Percentiles rank a stretch among this genome's conserved stretches.
These are phyloP conservation scores for Rhododendron simsii DNA, from an alignment of 148 eudicot species.

Conservation along the genomic window DNA sequence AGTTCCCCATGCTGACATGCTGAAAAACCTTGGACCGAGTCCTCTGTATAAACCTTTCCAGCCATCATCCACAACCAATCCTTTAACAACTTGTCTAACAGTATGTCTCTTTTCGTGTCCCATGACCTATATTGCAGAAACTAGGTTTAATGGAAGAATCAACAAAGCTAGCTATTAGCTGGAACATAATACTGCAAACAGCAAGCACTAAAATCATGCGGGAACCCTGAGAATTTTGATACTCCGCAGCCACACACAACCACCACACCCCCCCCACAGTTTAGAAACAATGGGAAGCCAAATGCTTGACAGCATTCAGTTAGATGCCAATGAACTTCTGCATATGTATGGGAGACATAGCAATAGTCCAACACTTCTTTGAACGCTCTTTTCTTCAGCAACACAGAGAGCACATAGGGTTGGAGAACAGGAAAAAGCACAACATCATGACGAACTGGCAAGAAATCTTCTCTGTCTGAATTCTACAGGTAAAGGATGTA, in stretches of 20 bases:
- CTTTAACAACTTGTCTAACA: constrained; percentile 68
- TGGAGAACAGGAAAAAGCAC: not conserved
- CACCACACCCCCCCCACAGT: not conserved
- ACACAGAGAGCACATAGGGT: not conserved
- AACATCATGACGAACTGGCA: not conserved
- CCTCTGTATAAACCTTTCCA: constrained; percentile 96
- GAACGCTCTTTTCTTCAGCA: not conserved
- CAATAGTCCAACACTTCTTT: not conserved
- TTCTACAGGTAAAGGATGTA: not conserved
- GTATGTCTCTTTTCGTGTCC: constrained; percentile 55
- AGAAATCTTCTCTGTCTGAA: not conserved
- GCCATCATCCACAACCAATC: constrained; percentile 76
- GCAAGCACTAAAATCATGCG: not conserved
- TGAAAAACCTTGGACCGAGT: constrained; percentile 91
- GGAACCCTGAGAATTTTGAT: not conserved
- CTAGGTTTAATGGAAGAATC: not conserved
- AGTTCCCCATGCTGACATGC: constrained; percentile 99
- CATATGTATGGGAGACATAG: not conserved
- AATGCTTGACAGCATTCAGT: not conserved
- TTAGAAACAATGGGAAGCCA: not conserved
- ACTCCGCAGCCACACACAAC: no score
- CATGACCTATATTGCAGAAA: constrained; percentile 47
- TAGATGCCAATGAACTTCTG: not conserved
- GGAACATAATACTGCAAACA: not conserved
- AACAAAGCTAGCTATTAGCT: not conserved